Conservation (phyloP, 495 filamentous ascomycete genomes). For the Penicillium paxilli region DNA sequence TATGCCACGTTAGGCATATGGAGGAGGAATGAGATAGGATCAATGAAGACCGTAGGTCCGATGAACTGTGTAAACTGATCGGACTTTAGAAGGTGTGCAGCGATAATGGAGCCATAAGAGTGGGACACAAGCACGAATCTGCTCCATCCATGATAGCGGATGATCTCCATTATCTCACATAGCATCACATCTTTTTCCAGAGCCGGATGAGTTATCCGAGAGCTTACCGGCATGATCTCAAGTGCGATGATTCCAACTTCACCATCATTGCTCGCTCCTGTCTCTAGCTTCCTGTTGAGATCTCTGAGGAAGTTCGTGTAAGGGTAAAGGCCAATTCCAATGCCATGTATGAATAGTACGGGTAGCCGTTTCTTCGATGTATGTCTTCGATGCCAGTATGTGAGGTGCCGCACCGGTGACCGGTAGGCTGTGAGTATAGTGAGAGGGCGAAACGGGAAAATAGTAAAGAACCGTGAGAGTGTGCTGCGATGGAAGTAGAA, state of each 20-base stretch:
- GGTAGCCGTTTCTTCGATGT: slow-evolving; percentile 8
- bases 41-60: not conserved
- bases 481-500: not conserved
- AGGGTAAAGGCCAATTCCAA: slow-evolving; percentile 8
- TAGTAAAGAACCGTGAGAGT: not conserved
- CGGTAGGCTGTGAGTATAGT: not conserved
- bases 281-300: not conserved
- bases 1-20: slow-evolving; percentile 10
- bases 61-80: not conserved
- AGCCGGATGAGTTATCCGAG: slow-evolving; percentile 1
- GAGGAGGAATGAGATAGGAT: slow-evolving; percentile 7
- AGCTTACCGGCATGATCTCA: slow-evolving; percentile 2
- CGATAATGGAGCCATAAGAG: slow-evolving; percentile 9
- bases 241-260: slow-evolving; percentile 2
- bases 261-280: not conserved
- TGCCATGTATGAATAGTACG: slow-evolving; percentile 8
- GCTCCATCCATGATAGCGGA: not conserved
- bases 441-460: not conserved
- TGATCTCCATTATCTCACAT: slow-evolving; percentile 1
- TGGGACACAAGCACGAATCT: slow-evolving; percentile 7
- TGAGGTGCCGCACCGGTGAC: slow-evolving; percentile 4
- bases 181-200: slow-evolving; percentile 1
- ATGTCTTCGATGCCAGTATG: slow-evolving; percentile 9
- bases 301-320: slow-evolving; percentile 6
- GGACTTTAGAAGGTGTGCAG: slow-evolving; percentile 7